Conservation (phyloP, 257 asterid genomes). For the Datura wrightii region DNA sequence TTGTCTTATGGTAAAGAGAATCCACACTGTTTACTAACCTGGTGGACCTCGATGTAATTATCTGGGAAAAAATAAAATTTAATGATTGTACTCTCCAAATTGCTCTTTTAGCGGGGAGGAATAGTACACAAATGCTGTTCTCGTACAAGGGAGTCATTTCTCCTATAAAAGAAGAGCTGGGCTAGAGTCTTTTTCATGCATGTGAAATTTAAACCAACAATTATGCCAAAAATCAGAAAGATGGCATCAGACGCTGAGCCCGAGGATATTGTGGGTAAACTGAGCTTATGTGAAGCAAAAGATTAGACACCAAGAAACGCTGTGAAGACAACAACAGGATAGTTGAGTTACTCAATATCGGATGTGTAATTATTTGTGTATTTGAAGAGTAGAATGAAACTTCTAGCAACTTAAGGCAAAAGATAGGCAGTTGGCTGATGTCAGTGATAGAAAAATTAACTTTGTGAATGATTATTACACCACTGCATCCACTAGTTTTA, state of each 20-base stretch:
- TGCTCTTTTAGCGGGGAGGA: neutral
- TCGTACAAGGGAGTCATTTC: neutral
- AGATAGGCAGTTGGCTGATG: neutral
- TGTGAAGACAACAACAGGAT: neutral
- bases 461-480: neutral
- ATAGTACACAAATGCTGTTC: neutral
- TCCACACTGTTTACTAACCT: neutral
- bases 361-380: neutral
- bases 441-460: neutral
- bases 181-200: neutral
- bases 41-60: conserved; percentile 16
- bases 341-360: neutral
- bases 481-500: neutral
- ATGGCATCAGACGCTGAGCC: neutral
- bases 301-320: neutral
- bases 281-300: neutral
- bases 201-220: neutral
- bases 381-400: neutral
- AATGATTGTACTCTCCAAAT: neutral
- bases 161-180: neutral
- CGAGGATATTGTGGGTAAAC: neutral
- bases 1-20: conserved; percentile 18
- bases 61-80: neutral
- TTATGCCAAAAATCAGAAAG: neutral
- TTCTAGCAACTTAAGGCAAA: neutral